Conservation (phyloP, 2,329 filamentous ascomycete species). For the Cadophora gregata region DNA sequence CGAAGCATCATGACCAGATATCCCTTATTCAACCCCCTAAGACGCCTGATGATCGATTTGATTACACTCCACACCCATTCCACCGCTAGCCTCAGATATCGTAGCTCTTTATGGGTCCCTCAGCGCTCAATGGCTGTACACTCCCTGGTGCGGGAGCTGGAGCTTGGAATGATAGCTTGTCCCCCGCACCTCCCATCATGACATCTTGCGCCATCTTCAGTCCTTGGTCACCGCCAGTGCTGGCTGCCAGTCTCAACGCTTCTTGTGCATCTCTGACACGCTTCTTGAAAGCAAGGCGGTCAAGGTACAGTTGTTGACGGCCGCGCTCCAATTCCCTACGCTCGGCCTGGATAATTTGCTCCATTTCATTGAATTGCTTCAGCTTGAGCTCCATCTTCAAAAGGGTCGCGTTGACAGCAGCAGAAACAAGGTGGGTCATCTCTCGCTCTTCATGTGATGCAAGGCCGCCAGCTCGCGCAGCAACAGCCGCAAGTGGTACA, state of each 20-base stretch:
- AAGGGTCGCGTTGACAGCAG: conserved; percentile 90
- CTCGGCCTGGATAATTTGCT: conserved; percentile 88
- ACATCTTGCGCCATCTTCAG: conserved; percentile 45
- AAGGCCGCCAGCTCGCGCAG: conserved; percentile 83
- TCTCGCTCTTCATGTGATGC: conserved; percentile 97
- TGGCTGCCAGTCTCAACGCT: conserved; percentile 59
- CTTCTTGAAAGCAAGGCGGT: conserved; percentile 88
- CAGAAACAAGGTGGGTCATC: conserved; percentile 91
- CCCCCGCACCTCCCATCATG: conserved; percentile 47
- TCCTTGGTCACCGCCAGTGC: conserved; percentile 47
- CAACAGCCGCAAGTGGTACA: conserved; percentile 84
- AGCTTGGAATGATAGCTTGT: conserved; percentile 60
- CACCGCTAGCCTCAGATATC: conserved; percentile 39
- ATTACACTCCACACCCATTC: conserved; percentile 31
- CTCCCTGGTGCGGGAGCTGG: conserved; percentile 48
- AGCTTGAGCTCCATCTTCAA: conserved; percentile 97
- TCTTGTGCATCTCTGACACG: conserved; percentile 85
- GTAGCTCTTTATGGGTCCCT: conserved; percentile 58
- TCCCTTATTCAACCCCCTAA: conserved; percentile 40
- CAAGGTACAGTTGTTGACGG: conserved; percentile 90
- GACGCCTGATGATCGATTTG: conserved; percentile 33
- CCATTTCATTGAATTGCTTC: conserved; percentile 95
- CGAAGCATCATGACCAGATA: conserved; percentile 24
- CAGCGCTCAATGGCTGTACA: conserved; percentile 61
- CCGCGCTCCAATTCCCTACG: conserved; percentile 90